Evolutionary conservation across 768 basidiomycete species (phyloP).

Genomic region (Lactifluus piperatus): DNA sequence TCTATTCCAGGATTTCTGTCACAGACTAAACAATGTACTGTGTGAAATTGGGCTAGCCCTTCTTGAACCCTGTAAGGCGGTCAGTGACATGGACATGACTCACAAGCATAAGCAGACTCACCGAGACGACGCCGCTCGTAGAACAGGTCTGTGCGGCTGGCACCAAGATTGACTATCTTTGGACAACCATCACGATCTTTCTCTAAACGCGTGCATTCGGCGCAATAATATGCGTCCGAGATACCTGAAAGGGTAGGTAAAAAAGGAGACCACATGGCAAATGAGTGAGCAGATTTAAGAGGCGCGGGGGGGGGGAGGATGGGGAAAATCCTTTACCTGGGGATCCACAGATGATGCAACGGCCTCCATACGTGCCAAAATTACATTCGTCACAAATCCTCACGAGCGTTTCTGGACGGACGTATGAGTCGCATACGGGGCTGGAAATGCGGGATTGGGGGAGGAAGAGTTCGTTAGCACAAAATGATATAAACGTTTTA

Average conservation of each 20-base stretch:
- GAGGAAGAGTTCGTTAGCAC: neutral
- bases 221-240: conserved; percentile 98
- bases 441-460: conserved; percentile 32
- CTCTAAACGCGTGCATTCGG: conserved; percentile 92
- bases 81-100: neutral
- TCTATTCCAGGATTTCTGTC: neutral
- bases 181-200: conserved; percentile 98
- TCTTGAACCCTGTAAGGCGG: conserved; percentile 54
- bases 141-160: conserved; percentile 86
- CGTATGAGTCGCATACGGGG: conserved; percentile 98
- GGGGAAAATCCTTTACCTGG: conserved; percentile 54
- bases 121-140: conserved; percentile 84
- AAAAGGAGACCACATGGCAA: neutral
- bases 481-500: neutral
- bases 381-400: conserved; percentile 99
- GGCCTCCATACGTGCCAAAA: conserved; percentile 94
- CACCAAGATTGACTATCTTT: conserved; percentile 96
- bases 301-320: neutral
- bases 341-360: conserved; percentile 96
- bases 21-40: neutral
- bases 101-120: conserved; percentile 27
- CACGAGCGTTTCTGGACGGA: conserved; percentile 95
- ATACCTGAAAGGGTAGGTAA: conserved; percentile 52
- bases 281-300: neutral
- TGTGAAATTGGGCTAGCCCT: conserved; percentile 31